A percentile compares a stretch with the other conserved stretches of the same genome.
These are phyloP conservation scores for Dovyalis caffra DNA, from an alignment of 345 rosid species.

Conservation along the genomic window DNA sequence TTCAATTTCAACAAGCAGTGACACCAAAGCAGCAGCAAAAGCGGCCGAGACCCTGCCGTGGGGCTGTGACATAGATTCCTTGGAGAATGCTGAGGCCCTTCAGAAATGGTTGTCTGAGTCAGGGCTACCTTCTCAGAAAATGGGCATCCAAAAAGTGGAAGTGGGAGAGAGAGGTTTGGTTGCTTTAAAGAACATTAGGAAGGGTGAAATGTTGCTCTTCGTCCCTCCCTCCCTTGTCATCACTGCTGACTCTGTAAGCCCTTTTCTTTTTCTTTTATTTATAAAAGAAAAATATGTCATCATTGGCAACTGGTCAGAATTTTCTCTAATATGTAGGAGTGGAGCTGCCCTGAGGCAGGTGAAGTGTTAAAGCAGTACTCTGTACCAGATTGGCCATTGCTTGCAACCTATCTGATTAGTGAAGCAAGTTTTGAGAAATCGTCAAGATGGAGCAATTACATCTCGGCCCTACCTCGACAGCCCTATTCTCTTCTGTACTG, in stretches of 20 bases:
- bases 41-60: constrained; percentile 44
- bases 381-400: constrained; percentile 95
- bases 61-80: constrained; percentile 60
- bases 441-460: constrained; percentile 88
- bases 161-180: constrained; percentile 92
- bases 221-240: constrained; percentile 91
- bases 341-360: constrained; percentile 76
- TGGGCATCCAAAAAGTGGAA: constrained; percentile 72
- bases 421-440: constrained; percentile 74
- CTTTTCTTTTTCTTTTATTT: neutral
- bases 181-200: constrained; percentile 74
- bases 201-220: constrained; percentile 87
- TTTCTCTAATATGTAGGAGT: constrained; percentile 38
- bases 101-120: constrained; percentile 78
- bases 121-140: constrained; percentile 85
- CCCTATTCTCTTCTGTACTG: constrained; percentile 95
- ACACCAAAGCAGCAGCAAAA: constrained; percentile 17
- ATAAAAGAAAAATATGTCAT: neutral
- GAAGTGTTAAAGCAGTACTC: constrained; percentile 62
- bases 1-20: constrained; percentile 47
- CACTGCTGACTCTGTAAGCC: constrained; percentile 73
- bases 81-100: constrained; percentile 64
- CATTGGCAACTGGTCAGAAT: too few relatives aligned
- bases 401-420: constrained; percentile 81
- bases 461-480: constrained; percentile 81